Evolutionary conservation across 495 filamentous ascomycete genomes (phyloP).

Genomic region (Xylaria nigripes): DNA sequence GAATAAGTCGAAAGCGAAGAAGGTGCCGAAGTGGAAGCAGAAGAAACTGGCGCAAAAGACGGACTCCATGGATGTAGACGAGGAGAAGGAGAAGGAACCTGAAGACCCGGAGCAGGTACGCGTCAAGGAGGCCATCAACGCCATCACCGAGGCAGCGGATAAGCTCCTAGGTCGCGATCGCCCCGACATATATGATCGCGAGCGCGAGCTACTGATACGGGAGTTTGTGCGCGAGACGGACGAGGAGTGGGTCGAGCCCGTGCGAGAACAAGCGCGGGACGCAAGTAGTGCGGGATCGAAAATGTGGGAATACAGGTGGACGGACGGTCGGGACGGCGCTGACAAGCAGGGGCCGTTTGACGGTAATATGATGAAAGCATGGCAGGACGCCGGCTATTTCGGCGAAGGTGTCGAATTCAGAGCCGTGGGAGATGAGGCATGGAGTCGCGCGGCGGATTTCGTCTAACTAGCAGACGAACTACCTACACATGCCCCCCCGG

Average conservation of each 20-base stretch:
- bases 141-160: slow-evolving; percentile 83
- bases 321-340: slow-evolving; percentile 74
- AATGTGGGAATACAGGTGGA: slow-evolving; percentile 91
- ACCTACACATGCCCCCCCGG: too few relatives aligned
- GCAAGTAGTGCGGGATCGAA: slow-evolving; percentile 19
- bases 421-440: slow-evolving; percentile 50
- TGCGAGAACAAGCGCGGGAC: slow-evolving; percentile 20
- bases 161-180: slow-evolving; percentile 72
- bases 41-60: slow-evolving; percentile 47
- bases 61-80: slow-evolving; percentile 64
- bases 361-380: slow-evolving; percentile 71
- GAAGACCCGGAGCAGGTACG: slow-evolving; percentile 64
- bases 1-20: slow-evolving; percentile 49
- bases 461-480: slow-evolving; percentile 21
- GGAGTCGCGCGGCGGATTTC: slow-evolving; percentile 58
- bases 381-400: slow-evolving; percentile 89
- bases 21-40: slow-evolving; percentile 53
- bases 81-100: slow-evolving; percentile 24
- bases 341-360: slow-evolving; percentile 82
- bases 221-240: slow-evolving; percentile 83
- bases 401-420: slow-evolving; percentile 88
- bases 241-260: slow-evolving; percentile 76
- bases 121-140: slow-evolving; percentile 64
- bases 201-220: slow-evolving; percentile 73
- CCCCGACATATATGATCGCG: slow-evolving; percentile 79